A percentile compares a stretch with the other conserved stretches of the same genome.
Conservation (phyloP, 345 rosid genomes). For the Turritis glabra region DNA sequence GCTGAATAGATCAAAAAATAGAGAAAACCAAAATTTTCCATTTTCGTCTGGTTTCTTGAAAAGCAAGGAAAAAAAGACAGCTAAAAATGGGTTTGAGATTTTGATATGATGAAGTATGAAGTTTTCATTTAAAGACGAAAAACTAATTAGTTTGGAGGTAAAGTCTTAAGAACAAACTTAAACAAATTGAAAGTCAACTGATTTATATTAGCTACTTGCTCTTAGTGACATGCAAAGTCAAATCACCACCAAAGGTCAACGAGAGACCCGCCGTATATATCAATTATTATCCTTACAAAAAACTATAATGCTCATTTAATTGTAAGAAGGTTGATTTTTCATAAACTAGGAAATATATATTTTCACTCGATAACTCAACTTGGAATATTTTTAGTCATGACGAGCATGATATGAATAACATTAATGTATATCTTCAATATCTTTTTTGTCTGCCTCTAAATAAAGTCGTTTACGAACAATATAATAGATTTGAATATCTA, state of each 20-base stretch:
- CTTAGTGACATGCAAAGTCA: slow-evolving; percentile 8
- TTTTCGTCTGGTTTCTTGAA: background rate
- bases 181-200: slow-evolving; percentile 8
- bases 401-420: background rate
- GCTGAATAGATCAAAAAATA: background rate
- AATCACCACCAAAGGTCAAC: background rate
- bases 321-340: background rate
- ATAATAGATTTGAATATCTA: background rate
- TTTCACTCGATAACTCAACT: slow-evolving; percentile 2
- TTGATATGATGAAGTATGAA: background rate
- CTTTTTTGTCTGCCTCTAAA: background rate
- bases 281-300: background rate
- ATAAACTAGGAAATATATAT: background rate
- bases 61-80: background rate
- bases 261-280: slow-evolving; percentile 5
- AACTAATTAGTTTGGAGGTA: background rate
- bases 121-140: background rate
- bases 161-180: slow-evolving; percentile 10
- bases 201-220: slow-evolving; percentile 28
- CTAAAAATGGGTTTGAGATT: background rate
- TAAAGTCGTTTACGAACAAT: background rate
- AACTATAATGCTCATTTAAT: background rate
- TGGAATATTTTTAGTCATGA: background rate
- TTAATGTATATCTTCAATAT: background rate
- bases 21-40: slow-evolving; percentile 1